phyloP scores from a whole-genome alignment of 2,329 filamentous ascomycete species.

The Leptographium flavum region DNA sequence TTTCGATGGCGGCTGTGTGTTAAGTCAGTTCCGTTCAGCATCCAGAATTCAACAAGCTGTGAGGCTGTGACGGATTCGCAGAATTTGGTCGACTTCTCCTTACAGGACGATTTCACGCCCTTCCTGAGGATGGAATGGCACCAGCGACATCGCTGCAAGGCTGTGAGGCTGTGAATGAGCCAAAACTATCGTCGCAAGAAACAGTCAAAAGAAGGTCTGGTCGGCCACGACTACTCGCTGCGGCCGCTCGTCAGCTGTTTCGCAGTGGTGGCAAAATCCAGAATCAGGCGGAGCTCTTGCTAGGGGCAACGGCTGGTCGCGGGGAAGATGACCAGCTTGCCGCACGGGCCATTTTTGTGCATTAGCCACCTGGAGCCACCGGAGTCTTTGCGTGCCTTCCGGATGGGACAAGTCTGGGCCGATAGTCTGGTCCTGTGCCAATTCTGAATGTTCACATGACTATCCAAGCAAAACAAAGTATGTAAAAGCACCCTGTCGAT shows the following conservation, averaged over 20 bases:
- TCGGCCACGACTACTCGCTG: not conserved
- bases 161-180: not conserved
- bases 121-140: constrained; percentile 61
- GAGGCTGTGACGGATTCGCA: not conserved
- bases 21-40: not conserved
- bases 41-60: not conserved
- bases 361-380: not conserved
- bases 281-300: not conserved
- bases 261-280: not conserved
- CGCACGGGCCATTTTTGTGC: not conserved
- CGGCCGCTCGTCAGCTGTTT: not conserved
- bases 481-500: too few species aligned
- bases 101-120: constrained; percentile 71
- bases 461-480: not conserved
- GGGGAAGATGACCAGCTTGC: not conserved
- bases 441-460: not conserved
- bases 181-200: too few species aligned
- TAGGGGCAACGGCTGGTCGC: not conserved
- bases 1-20: constrained; percentile 69
- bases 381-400: not conserved
- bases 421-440: too few species aligned
- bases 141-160: constrained; percentile 41
- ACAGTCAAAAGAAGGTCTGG: not conserved
- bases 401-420: not conserved
- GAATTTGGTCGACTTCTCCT: constrained; percentile 18